Evolutionary conservation across 495 filamentous ascomycete genomes (phyloP), one percentile per base, ranked within the genome.

Genomic region (Sordaria brevicollis): DNA sequence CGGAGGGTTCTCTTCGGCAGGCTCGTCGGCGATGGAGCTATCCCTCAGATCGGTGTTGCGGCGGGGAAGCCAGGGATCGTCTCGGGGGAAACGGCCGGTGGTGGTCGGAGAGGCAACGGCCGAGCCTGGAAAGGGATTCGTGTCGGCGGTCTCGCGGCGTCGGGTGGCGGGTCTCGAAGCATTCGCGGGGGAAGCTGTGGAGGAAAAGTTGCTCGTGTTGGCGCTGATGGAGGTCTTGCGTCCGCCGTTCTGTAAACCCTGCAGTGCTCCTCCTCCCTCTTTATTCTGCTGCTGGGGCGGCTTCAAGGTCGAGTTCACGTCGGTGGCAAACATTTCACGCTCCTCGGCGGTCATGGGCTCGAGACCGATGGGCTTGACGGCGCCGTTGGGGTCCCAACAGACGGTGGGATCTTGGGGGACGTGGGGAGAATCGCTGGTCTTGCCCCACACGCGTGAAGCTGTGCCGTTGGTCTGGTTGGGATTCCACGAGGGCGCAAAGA

Each of bases 241-340:
- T 67, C 87, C 86, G 3, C 49, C 49, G 77, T 85, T 84, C 34
- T 71, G 72, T 38, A 85, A 75, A 21, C 86, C 83, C 25, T 62
- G 49, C 2, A 62, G n/a, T n/a, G n/a, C 49, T 9, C 39, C 21
- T n/a, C 80, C 81, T 43, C 83, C 86, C 62, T 96, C 92, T 75
- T 96, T 94, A 72, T 85, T 87, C 73, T 90, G 91, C 49, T 62
- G 49, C 49, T 87, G 87, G 7, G 91, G 93, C 15, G 91, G 91
- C 79, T 97, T 98, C 54, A 97, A 82, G 29, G 93, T 89, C 15
- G 95, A 97, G 77, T 98, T 99, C 73, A 99, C 92, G 65, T 94
- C 94, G 49, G 86, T 85, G 35, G 89, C 80, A 79, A 98, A 97
- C 67, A 91, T 81, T 88, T 94, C 91, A 77, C 86, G 91, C 82